These are phyloP conservation scores for Epithele typhae DNA, from an alignment of 768 basidiomycete species.

Conservation along the genomic window DNA sequence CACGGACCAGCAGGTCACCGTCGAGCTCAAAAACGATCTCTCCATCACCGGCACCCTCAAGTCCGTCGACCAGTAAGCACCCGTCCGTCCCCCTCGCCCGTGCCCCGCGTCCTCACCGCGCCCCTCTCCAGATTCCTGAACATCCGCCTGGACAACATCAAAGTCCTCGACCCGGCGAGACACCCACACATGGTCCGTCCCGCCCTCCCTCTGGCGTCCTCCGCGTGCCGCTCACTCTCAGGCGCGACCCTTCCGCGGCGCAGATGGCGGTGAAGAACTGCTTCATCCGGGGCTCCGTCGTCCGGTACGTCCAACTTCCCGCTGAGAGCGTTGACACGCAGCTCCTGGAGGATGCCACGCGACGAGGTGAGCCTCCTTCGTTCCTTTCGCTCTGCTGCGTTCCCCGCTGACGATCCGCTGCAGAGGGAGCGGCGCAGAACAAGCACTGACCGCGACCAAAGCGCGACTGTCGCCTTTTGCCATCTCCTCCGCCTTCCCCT, in stretches of 20 bases:
- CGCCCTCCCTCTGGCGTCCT: background rate
- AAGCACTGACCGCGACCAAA: background rate
- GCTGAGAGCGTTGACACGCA: constrained; percentile 93
- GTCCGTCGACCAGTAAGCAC: constrained; percentile 92
- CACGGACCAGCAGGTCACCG: constrained; percentile 94
- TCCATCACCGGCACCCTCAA: constrained; percentile 94
- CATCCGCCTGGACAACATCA: constrained; percentile 92
- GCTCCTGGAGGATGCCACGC: constrained; percentile 91
- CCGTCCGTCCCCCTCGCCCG: background rate
- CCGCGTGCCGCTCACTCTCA: background rate
- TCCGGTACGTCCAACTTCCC: constrained; percentile 94
- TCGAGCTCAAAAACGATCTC: constrained; percentile 98
- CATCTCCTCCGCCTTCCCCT: no score
- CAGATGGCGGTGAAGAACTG: constrained; percentile 99
- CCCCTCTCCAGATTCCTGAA: constrained; percentile 76
- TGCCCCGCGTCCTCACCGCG: background rate
- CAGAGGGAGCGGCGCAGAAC: constrained; percentile 7
- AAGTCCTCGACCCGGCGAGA: constrained; percentile 84
- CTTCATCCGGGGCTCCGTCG: constrained; percentile 97
- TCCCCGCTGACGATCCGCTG: background rate
- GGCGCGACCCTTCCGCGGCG: no score
- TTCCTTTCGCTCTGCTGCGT: background rate
- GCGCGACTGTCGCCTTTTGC: no score
- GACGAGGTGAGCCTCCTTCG: constrained; percentile 63
- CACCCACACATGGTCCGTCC: constrained; percentile 93